phyloP scores from a whole-genome alignment of 768 basidiomycete species.

The Amanita jacksonii region DNA sequence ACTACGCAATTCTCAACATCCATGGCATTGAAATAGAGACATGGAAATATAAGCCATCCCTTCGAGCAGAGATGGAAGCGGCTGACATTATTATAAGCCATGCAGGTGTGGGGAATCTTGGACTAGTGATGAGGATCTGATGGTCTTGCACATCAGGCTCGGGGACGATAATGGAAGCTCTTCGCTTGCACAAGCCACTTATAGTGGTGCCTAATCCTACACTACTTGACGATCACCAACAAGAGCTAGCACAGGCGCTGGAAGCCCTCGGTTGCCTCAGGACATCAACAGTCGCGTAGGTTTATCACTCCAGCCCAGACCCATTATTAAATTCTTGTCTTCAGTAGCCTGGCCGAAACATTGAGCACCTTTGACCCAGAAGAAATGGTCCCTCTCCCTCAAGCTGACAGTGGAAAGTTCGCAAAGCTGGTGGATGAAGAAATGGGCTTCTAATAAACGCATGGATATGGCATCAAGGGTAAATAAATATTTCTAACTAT shows the following conservation, averaged over 20 bases:
- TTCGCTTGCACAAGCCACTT: slow-evolving; percentile 64
- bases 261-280: slow-evolving; percentile 46
- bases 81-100: slow-evolving; percentile 87
- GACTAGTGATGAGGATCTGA: slow-evolving; percentile 2
- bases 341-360: slow-evolving; percentile 44
- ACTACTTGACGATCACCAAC: slow-evolving; percentile 88
- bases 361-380: slow-evolving; percentile 41
- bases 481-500: too few species aligned
- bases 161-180: slow-evolving; percentile 86
- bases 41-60: slow-evolving; percentile 67
- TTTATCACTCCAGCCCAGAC: slow-evolving; percentile 4
- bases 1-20: background rate
- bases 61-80: slow-evolving; percentile 51
- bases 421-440: slow-evolving; percentile 60
- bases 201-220: slow-evolving; percentile 87
- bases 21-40: slow-evolving; percentile 49
- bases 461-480: too few species aligned
- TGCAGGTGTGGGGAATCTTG: slow-evolving; percentile 53
- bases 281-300: slow-evolving; percentile 52
- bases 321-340: background rate
- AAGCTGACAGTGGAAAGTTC: slow-evolving; percentile 61
- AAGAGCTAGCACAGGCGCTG: slow-evolving; percentile 73
- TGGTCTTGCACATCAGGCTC: slow-evolving; percentile 48
- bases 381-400: slow-evolving; percentile 49
- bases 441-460: slow-evolving; percentile 53